A percentile compares a stretch with the other conserved stretches of the same genome.
phyloP scores from a whole-genome alignment of 106 monocot genomes.

The Xerophyta viscosa region DNA sequence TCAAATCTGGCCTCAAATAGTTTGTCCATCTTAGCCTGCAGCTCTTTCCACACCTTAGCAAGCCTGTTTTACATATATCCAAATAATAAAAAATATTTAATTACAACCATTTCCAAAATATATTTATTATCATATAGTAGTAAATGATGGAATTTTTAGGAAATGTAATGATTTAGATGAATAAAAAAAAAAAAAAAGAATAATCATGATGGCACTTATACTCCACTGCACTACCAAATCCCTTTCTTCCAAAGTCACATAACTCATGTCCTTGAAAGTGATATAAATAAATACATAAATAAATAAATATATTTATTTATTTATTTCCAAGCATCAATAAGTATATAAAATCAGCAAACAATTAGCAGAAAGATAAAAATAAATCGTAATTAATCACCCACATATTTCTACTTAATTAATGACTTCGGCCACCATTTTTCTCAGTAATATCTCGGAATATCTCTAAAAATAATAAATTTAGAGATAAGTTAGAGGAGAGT shows the following conservation, averaged over 20 bases:
- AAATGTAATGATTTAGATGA: neutral
- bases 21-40: slow-evolving; percentile 64
- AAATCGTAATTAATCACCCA: too few species aligned
- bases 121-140: neutral
- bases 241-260: neutral
- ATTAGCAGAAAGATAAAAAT: neutral
- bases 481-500: too few species aligned
- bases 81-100: neutral
- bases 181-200: neutral
- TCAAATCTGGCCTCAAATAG: slow-evolving; percentile 57
- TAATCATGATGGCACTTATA: neutral
- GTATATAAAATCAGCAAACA: too few species aligned
- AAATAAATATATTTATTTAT: too few species aligned
- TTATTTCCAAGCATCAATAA: too few species aligned
- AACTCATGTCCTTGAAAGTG: neutral
- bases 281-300: too few species aligned
- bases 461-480: too few species aligned
- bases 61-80: slow-evolving; percentile 9
- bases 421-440: too few species aligned
- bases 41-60: slow-evolving; percentile 63
- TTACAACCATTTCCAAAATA: too few species aligned
- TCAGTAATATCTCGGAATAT: too few species aligned
- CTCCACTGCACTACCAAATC: neutral
- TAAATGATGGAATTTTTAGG: too few species aligned
- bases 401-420: too few species aligned